Base-by-base conservation (phyloP, 805 yeast species). In the Candida jianshihensis region DNA sequence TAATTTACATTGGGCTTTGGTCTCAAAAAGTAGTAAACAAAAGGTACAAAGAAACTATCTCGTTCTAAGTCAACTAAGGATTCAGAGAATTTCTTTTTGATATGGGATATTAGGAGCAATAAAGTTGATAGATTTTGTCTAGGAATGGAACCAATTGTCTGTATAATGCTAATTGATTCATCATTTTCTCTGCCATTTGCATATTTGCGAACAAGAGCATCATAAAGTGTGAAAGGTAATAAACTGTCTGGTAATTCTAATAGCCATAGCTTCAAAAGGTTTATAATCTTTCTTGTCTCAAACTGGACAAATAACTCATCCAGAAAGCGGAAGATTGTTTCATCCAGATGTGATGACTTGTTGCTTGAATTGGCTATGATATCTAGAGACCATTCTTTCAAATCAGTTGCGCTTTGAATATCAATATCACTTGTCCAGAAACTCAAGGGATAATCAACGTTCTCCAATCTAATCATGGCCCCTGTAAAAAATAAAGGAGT, bases 231-330 rank as follows among this genome's bases (percentile, higher is more conserved):
- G 38, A 57, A 55, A 1, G 78, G 72, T 4, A 74, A 60, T 19
- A 78, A 52, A 19, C 81, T 69, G 44, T 75, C 81, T 0, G 82
- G 82, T 26, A 77, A 53, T 46, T 78, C 84, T 55, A 77, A 56
- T 22, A 78, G 60, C 63, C 75, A 76, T 22, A 72, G 50, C 47
- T 76, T 76, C 39, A 76, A 56, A 15, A 73, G 59, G 36, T 68
- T 66, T 5, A 60, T 36, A 38, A 62, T 46, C 26, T 49, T 54
- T 7, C 29, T 33, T 1, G 42, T 17, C 4, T 34, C 20, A 19
- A 30, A 31, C 10, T 31, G 34, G 14, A 41, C 42, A 26, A 45
- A 47, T 10, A 49, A 10, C 5, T 18, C 25, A 8, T 34, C 40
- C 13, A 43, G 40, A 11, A 44, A 19, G 3, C 26, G 30, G 10